Conservation (phyloP, 2,329 filamentous ascomycete genomes). For the Fusarium sp. region DNA sequence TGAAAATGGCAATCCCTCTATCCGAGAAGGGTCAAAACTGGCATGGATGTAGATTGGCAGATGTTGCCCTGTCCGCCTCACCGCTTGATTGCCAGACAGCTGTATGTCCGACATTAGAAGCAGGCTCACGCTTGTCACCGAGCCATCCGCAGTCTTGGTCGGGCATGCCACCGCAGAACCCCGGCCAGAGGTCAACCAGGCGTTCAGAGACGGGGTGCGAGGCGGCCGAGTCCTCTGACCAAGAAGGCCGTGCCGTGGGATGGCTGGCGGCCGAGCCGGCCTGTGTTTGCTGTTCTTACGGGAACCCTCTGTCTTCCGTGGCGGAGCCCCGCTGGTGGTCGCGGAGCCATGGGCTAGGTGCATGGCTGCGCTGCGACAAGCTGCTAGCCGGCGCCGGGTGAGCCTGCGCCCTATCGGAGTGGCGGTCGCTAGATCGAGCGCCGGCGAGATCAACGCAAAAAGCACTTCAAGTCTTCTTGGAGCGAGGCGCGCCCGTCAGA, state of each 20-base stretch:
- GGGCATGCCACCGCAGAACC: conserved; percentile 6
- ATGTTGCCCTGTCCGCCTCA: conserved; percentile 22
- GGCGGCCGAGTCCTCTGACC: conserved; percentile 16
- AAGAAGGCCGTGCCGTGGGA: conserved; percentile 16
- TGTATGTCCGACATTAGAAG: conserved; percentile 1
- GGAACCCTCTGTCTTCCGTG: conserved; percentile 23
- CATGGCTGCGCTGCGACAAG: conserved; percentile 13
- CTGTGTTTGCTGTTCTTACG: conserved; percentile 17
- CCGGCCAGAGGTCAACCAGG: conserved; percentile 15
- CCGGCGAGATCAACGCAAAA: conserved; percentile 23
- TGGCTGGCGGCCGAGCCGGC: conserved; percentile 23
- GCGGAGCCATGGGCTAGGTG: conserved; percentile 17
- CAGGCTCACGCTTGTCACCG: conserved; percentile 10
- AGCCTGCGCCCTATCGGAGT: conserved; percentile 25
- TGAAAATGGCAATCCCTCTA: conserved; percentile 28
- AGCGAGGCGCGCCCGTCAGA: conserved; percentile 11
- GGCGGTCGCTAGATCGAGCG: conserved; percentile 29
- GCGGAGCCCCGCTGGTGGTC: conserved; percentile 25
- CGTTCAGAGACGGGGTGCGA: conserved; percentile 8
- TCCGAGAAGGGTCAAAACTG: conserved; percentile 6
- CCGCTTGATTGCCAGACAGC: conserved; percentile 24
- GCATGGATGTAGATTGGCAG: conserved; percentile 17
- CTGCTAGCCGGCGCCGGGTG: conserved; percentile 28
- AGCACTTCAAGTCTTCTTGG: background rate
- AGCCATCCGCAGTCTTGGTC: conserved; percentile 17